Evolutionary conservation across 2,329 filamentous ascomycete genomes (phyloP).

Genomic region (Akanthomyces uredinophilus): DNA sequence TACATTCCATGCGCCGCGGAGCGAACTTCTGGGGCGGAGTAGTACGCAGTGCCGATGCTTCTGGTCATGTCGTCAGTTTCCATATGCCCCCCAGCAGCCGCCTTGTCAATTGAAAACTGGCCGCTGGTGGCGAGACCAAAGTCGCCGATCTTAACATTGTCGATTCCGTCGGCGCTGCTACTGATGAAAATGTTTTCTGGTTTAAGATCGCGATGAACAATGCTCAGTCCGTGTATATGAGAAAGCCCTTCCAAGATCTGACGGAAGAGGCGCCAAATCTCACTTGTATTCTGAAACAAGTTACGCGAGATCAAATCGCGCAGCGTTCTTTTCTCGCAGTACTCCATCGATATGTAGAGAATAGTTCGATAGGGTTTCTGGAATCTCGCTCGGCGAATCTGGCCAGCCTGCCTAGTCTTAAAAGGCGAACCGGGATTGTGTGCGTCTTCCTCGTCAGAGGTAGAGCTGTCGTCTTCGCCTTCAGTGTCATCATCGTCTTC

Average conservation of each 20-base stretch:
- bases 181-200: slow-evolving; percentile 94
- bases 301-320: slow-evolving; percentile 78
- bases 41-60: slow-evolving; percentile 74
- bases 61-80: slow-evolving; percentile 63
- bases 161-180: slow-evolving; percentile 62
- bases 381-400: slow-evolving; percentile 31
- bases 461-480: slow-evolving; percentile 38
- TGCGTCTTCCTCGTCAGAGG: slow-evolving; percentile 28
- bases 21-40: slow-evolving; percentile 87
- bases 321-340: slow-evolving; percentile 89
- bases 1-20: slow-evolving; percentile 72
- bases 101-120: slow-evolving; percentile 62
- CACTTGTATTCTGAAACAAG: slow-evolving; percentile 66
- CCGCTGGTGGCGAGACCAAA: slow-evolving; percentile 92
- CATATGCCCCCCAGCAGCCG: slow-evolving; percentile 29
- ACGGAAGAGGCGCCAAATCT: slow-evolving; percentile 85
- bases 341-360: slow-evolving; percentile 98
- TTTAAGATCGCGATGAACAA: slow-evolving; percentile 94
- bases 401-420: slow-evolving; percentile 26
- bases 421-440: slow-evolving; percentile 26
- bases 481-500: slow-evolving; percentile 43
- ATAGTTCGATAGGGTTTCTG: slow-evolving; percentile 61
- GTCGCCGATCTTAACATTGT: slow-evolving; percentile 93
- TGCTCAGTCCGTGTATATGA: slow-evolving; percentile 84
- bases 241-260: slow-evolving; percentile 86